Evolutionary conservation across 345 rosid genomes (phyloP), one percentile per base, ranked within the genome.

Genomic region (Salix viminalis): DNA sequence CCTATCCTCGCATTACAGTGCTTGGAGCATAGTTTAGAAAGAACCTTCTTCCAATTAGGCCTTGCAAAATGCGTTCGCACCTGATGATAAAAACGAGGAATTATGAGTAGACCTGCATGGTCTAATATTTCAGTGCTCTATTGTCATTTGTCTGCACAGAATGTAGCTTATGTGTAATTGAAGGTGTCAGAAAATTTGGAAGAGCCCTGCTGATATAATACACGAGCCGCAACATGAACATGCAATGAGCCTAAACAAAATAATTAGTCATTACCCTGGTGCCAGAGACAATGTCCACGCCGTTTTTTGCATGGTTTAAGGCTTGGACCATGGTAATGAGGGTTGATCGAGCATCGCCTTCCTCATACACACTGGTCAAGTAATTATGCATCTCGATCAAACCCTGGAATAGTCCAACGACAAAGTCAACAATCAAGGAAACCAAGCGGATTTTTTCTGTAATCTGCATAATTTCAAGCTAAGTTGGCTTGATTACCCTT

Each of bases 261-360:
- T 9, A 12, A 58, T 58, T 10, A 24, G 64, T 70, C 0, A 86
- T 81, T 84, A 95, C 99, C 73, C 90, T 90, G 26, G 99, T 96
- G 52, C 99, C 99, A 28, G 99, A 96, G 76, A 96, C 98, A 71
- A 96, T 89, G 86, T 96, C 99, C 36, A 96, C 91, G 7, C 99
- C 98, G 46, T 93, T 96, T 78, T 96, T 96, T 76, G 99, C 99
- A 64, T 93, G 99, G 70, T 96, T 96, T 73, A 96, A 89, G 56
- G 99, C 98, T 83, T 96, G 99, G 67, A 96, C 98, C 99, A 93
- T 96, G 65, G 99, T 91, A 69, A 96, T 96, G 67, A 96, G 95
- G 83, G 99, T 92, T 30, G 99, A 96, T 72, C 99, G 86, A n/a
- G 99, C 99, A 80, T 96, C 99, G 7, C 99, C 99, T 93, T 96